These are phyloP conservation scores for Zygosaccharomyces rouxii DNA, from an alignment of 805 yeast genomes.

Conservation along the genomic window DNA sequence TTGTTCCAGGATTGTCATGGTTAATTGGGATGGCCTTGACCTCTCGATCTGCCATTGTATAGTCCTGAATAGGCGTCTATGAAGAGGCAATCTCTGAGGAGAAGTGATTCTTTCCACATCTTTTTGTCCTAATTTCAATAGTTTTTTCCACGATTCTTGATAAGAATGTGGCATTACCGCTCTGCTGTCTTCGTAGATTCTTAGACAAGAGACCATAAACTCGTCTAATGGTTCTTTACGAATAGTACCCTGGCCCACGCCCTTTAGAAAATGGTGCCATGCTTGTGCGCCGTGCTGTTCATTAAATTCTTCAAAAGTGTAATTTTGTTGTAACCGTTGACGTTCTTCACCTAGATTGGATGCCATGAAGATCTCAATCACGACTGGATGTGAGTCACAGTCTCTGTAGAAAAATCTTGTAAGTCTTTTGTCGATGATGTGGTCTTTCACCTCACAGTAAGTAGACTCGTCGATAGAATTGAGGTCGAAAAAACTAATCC, in stretches of 20 bases:
- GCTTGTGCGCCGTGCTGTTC: constrained; percentile 10
- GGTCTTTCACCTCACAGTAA: constrained; percentile 10
- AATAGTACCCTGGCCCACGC: constrained; percentile 6
- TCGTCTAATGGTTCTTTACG: constrained; percentile 14
- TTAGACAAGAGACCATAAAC: constrained; percentile 10
- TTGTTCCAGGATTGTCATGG: constrained; percentile 12
- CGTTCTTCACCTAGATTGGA: constrained; percentile 13
- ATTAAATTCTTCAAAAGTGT: constrained; percentile 6
- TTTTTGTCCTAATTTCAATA: constrained; percentile 11
- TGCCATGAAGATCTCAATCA: constrained; percentile 15
- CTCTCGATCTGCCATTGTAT: constrained; percentile 3
- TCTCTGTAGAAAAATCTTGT: constrained; percentile 9
- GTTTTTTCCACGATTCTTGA: constrained; percentile 14
- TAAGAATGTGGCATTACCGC: constrained; percentile 12
- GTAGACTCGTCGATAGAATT: constrained; percentile 12
- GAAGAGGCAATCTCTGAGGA: constrained; percentile 9
- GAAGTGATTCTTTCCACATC: constrained; percentile 10
- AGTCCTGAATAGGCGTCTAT: constrained; percentile 7
- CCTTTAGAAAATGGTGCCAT: constrained; percentile 7
- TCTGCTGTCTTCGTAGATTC: constrained; percentile 13
- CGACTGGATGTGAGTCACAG: constrained; percentile 6
- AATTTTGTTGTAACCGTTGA: constrained; percentile 6
- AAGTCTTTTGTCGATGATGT: constrained; percentile 7
- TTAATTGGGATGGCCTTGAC: constrained; percentile 7
- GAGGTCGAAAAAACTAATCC: constrained; percentile 24